phyloP scores from a whole-genome alignment of 768 basidiomycete genomes.

The Pholiota molesta region DNA sequence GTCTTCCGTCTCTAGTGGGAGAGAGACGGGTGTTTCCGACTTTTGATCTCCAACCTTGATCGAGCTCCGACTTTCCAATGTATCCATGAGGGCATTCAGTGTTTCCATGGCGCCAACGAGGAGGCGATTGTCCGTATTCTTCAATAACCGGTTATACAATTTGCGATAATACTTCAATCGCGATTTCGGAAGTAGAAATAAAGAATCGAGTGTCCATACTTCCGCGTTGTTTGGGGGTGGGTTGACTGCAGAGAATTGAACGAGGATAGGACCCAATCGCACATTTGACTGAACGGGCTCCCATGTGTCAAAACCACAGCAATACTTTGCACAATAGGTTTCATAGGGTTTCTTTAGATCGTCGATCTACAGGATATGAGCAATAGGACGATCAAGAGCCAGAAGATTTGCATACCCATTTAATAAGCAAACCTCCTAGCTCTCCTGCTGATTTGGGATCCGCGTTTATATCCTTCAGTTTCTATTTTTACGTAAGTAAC shows the following conservation, averaged over 20 bases:
- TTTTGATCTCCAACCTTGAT: conserved; percentile 48
- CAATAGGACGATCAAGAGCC: conserved; percentile 13
- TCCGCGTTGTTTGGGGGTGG: conserved; percentile 50
- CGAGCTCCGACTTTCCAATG: conserved; percentile 61
- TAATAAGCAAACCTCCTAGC: conserved; percentile 93
- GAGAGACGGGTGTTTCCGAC: conserved; percentile 19
- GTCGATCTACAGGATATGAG: conserved; percentile 66
- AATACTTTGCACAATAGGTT: conserved; percentile 73
- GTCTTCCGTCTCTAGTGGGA: conserved; percentile 44
- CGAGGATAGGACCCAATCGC: conserved; percentile 68
- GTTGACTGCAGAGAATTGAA: conserved; percentile 63
- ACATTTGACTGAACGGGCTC: conserved; percentile 76
- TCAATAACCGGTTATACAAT: conserved; percentile 82
- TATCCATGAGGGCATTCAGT: conserved; percentile 71
- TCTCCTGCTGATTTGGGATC: conserved; percentile 93
- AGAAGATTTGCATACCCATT: conserved; percentile 72
- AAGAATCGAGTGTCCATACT: conserved; percentile 81
- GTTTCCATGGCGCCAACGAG: conserved; percentile 81
- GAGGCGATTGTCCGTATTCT: conserved; percentile 87
- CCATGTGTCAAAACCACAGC: conserved; percentile 83
- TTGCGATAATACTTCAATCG: conserved; percentile 92
- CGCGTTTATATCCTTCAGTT: conserved; percentile 91
- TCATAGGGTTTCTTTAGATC: conserved; percentile 89
- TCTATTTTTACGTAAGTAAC: conserved; percentile 49
- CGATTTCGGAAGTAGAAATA: conserved; percentile 85